Percentiles rank a stretch among this genome's conserved stretches.
phyloP scores from a whole-genome alignment of 2,329 filamentous ascomycete genomes.

The Apiospora rasikravindrae region DNA sequence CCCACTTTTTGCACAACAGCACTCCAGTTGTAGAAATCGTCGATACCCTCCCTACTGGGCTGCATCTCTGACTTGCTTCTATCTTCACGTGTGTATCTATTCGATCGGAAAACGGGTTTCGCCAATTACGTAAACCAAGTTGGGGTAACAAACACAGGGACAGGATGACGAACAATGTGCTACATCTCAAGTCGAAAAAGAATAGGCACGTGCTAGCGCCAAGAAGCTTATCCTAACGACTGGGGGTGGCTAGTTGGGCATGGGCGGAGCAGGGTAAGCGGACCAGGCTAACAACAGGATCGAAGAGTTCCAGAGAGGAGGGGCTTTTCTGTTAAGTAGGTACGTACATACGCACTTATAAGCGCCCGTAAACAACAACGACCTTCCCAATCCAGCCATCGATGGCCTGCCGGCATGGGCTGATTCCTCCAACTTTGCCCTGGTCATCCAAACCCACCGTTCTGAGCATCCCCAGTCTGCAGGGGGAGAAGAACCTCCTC shows the following conservation, averaged over 20 bases:
- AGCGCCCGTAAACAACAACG: background rate
- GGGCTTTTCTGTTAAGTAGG: background rate
- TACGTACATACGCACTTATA: background rate
- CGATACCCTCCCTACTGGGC: background rate
- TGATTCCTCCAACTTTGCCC: background rate
- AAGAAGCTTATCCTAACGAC: constrained; percentile 22
- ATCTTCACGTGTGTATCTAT: background rate
- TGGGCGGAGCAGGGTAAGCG: constrained; percentile 1
- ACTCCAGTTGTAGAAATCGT: background rate
- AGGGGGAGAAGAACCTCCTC: background rate
- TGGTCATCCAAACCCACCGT: background rate
- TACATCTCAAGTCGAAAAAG: background rate
- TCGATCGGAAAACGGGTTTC: background rate
- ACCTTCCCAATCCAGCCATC: constrained; percentile 12
- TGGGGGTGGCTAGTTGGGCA: background rate
- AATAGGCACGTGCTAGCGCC: constrained; percentile 17
- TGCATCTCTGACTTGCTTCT: background rate
- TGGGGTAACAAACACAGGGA: constrained; percentile 5
- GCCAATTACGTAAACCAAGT: background rate
- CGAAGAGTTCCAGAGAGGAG: background rate
- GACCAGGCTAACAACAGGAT: background rate
- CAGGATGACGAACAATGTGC: background rate
- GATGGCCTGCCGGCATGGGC: constrained; percentile 10
- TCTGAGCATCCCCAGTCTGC: background rate
- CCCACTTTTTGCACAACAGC: background rate